These are phyloP conservation scores for Pestalotiopsis sp. DNA, from an alignment of 2,329 filamentous ascomycete species.

Conservation along the genomic window DNA sequence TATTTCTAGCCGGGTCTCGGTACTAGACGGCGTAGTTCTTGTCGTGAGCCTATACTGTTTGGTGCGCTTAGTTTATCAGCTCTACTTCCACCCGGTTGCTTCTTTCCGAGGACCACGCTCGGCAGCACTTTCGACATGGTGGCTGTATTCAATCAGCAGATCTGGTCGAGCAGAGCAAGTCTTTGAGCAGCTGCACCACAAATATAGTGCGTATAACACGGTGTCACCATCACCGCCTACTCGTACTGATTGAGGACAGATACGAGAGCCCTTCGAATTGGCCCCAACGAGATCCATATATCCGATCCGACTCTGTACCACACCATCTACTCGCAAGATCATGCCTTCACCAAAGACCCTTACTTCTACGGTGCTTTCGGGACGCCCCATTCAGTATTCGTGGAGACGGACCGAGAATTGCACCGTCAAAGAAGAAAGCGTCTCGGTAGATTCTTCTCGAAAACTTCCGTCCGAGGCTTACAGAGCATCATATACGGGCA, in stretches of 20 bases:
- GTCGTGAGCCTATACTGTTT: background rate
- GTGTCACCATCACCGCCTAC: background rate
- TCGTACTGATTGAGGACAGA: background rate
- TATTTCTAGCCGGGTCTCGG: background rate
- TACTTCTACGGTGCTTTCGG: background rate
- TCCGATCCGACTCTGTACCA: background rate
- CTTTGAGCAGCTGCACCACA: background rate
- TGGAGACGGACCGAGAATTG: background rate
- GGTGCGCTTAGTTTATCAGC: background rate
- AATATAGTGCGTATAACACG: background rate
- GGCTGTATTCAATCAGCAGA: background rate
- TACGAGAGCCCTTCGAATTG: background rate
- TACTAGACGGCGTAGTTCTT: background rate
- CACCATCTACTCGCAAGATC: background rate
- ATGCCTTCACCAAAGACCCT: background rate
- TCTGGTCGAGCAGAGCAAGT: background rate
- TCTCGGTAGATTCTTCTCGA: background rate
- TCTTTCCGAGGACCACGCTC: background rate
- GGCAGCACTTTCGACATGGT: background rate
- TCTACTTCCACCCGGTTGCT: background rate
- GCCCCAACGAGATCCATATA: background rate
- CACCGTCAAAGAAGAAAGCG: background rate
- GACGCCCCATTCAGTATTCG: background rate
- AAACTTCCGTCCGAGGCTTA: background rate
- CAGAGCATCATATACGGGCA: background rate